Percentiles rank a stretch among this genome's conserved stretches.
These are phyloP conservation scores for Aegilops tauschii DNA, from an alignment of 176 grass and related monocot genomes.

Conservation along the genomic window DNA sequence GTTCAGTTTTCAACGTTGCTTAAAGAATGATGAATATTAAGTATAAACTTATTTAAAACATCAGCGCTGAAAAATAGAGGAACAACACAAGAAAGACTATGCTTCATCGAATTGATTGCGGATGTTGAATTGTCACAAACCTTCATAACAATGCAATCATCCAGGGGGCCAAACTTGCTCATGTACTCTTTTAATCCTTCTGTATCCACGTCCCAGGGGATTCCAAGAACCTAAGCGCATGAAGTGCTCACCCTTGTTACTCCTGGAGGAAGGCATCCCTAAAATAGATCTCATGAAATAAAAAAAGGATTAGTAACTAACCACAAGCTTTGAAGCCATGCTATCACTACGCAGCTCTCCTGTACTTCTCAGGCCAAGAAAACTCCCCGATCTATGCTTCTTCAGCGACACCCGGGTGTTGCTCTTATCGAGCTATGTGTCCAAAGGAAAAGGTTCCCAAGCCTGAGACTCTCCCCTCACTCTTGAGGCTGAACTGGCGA, in stretches of 20 bases:
- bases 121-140: constrained; percentile 25
- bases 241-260: constrained; percentile 24
- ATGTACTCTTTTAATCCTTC: constrained; percentile 78
- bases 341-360: constrained; percentile 25
- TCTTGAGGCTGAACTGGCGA: constrained; percentile 7
- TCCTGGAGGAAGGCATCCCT: constrained; percentile 29
- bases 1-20: neutral
- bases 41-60: neutral
- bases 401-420: neutral
- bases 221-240: constrained; percentile 65
- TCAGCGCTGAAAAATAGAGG: neutral
- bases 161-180: constrained; percentile 72
- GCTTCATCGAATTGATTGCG: neutral
- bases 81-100: neutral
- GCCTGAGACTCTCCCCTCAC: constrained; percentile 17
- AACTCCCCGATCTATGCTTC: constrained; percentile 31
- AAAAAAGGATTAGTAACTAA: constrained; percentile 36
- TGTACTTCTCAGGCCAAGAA: neutral
- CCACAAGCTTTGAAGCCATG: constrained; percentile 58
- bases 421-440: constrained; percentile 18
- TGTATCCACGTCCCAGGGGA: constrained; percentile 85
- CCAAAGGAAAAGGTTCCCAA: constrained; percentile 16
- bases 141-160: constrained; percentile 88
- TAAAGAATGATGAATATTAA: neutral
- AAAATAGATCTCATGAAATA: constrained; percentile 10